Percentiles rank a stretch among this genome's conserved stretches.
phyloP scores from a whole-genome alignment of 768 basidiomycete genomes.

The Phanerodontia chrysosporium region DNA sequence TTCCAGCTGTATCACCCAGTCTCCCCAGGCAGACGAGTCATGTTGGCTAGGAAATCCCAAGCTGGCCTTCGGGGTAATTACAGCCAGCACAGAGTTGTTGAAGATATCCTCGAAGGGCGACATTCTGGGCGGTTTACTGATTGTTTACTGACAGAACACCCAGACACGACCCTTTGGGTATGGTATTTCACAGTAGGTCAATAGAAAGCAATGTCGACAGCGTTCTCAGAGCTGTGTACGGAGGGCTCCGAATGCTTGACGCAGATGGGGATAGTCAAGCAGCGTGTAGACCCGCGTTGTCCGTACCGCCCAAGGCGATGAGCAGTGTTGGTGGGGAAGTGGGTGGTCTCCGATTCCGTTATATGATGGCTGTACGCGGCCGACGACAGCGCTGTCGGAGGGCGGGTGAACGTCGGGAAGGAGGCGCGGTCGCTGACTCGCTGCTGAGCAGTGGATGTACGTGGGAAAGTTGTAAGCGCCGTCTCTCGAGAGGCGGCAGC shows the following conservation, averaged over 20 bases:
- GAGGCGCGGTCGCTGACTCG: neutral
- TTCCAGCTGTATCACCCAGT: constrained; percentile 52
- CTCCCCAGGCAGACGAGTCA: constrained; percentile 32
- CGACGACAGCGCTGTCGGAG: neutral
- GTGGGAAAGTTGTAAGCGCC: too few species aligned
- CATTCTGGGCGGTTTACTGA: neutral
- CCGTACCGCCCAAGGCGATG: neutral
- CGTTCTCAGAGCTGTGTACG: too few species aligned
- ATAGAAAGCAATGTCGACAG: too few species aligned
- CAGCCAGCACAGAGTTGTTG: constrained; percentile 50
- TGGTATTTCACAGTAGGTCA: too few species aligned
- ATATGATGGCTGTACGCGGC: too few species aligned
- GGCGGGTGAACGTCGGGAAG: neutral
- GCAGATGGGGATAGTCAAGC: neutral
- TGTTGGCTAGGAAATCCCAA: constrained; percentile 51
- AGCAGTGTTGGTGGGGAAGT: too few species aligned
- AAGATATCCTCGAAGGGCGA: constrained; percentile 62
- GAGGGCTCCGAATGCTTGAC: too few species aligned
- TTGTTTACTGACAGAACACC: too few species aligned
- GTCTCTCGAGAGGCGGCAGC: neutral
- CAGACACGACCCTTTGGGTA: too few species aligned
- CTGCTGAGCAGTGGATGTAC: too few species aligned
- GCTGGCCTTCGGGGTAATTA: constrained; percentile 63
- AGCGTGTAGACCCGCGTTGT: neutral
- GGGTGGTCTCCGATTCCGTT: neutral